Base-by-base conservation (phyloP, 2,329 filamentous ascomycete species). In the Teratosphaeria viscida region DNA sequence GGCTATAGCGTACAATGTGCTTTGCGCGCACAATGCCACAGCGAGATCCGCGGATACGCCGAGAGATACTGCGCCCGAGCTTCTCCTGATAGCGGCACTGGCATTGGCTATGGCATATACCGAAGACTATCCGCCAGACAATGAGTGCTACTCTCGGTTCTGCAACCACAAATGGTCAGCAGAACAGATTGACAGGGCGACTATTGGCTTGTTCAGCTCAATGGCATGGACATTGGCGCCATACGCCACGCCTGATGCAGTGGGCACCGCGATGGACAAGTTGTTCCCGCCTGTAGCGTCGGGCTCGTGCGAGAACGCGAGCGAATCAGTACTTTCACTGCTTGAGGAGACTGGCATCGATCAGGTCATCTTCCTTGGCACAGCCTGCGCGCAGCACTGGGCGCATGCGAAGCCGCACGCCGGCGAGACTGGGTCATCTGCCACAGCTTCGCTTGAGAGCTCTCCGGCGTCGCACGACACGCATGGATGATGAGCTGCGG, bases 21-120 rank as follows among this genome's bases (percentile, higher is more conserved):
- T 27, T n/a, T 23, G 19, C n/a, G 14, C 29, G 29, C 43, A 16
- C 43, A 23, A n/a, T 23, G 43, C 6, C 8, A n/a, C 43, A 43
- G 11, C 14, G 16, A 32, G 29, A 32, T 32, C 10, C 27, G 8
- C 35, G 16, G 19, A 5, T 19, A 23, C 43, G 11, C 19, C 60
- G 3, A 59, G 65, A 11, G 61, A 23, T 32, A 32, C 29, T 32
- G 29, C 43, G 43, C 43, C 66, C 37, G 66, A 66, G 35, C 61
- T 68, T 5, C 60, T 70, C 23, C 58, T 66, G n/a, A 59, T 67
- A 34, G 60, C 68, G 5, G 64, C 67, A 1, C 59, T 71, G 57
- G 65, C 60, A 34, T 65, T 71, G 19, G 67, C 68, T 23, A 63
- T 66, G 5, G 65, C 60, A n/a, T 69, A 67, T 59, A 66, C 64